phyloP scores from a whole-genome alignment of 2,329 filamentous ascomycete species.

The Colletotrichum spinosum region DNA sequence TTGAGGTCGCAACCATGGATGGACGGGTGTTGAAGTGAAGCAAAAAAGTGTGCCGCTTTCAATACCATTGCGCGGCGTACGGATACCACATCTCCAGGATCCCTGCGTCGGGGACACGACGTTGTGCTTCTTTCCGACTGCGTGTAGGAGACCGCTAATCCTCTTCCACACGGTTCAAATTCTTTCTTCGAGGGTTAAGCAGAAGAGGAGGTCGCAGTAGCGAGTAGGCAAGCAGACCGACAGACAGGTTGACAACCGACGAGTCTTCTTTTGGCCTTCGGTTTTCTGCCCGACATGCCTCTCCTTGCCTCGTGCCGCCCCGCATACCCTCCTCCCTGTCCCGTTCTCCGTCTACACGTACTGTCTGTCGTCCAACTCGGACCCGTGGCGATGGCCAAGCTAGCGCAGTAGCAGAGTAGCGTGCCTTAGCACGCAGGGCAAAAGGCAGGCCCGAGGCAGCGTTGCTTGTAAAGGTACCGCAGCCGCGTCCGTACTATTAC shows the following conservation, averaged over 20 bases:
- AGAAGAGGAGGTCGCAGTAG: background rate
- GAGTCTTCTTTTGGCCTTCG: conserved; percentile 8
- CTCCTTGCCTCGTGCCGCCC: conserved; percentile 14
- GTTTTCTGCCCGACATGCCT: conserved; percentile 13
- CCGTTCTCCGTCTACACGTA: background rate
- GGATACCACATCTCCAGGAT: conserved; percentile 5
- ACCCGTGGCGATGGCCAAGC: conserved; percentile 31
- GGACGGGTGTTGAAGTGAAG: conserved; percentile 9
- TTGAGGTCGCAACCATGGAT: no score
- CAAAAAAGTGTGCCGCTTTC: conserved; percentile 12
- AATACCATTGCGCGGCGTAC: background rate
- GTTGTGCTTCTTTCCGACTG: conserved; percentile 16
- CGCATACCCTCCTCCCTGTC: conserved; percentile 15
- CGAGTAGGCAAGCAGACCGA: conserved; percentile 7
- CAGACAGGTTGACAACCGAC: background rate
- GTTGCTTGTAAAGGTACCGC: no score
- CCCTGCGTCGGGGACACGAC: conserved; percentile 26
- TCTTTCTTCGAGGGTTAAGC: background rate
- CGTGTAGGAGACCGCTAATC: background rate
- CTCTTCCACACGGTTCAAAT: background rate
- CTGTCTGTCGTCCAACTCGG: conserved; percentile 9
- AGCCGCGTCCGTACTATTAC: no score
- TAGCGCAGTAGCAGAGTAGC: conserved; percentile 11
- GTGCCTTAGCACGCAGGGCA: no score
- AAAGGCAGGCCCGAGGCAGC: no score